Conservation (phyloP, 371 early-diverging fungal genomes). For the Haplosporangium sp. region DNA sequence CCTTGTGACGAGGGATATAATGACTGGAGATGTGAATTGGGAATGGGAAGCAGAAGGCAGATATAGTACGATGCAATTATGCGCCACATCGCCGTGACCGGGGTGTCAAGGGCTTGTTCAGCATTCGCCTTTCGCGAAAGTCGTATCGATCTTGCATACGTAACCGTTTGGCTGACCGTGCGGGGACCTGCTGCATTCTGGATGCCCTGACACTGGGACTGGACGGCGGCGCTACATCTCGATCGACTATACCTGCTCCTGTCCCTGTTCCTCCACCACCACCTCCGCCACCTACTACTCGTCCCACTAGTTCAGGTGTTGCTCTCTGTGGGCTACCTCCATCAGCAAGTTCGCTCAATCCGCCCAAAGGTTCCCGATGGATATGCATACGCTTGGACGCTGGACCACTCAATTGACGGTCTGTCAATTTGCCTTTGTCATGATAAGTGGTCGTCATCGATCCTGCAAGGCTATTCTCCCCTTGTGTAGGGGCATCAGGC, state of each 20-base stretch:
- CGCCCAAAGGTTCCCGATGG: conserved; percentile 21
- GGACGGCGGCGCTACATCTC: conserved; percentile 6
- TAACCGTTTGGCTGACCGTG: conserved; percentile 1
- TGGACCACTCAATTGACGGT: conserved; percentile 40
- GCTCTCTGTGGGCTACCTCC: neutral
- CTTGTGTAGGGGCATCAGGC: conserved; percentile 10
- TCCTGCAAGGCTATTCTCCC: neutral
- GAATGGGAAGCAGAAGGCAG: neutral
- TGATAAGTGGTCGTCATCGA: conserved; percentile 11
- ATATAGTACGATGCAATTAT: neutral
- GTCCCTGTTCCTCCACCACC: neutral
- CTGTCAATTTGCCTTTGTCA: conserved; percentile 46
- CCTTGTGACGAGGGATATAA: no score
- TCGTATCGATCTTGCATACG: conserved; percentile 34
- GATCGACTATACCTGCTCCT: neutral
- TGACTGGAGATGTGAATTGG: neutral
- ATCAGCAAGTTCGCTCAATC: neutral
- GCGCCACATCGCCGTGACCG: conserved; percentile 25
- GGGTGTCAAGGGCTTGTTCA: conserved; percentile 28
- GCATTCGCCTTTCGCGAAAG: conserved; percentile 44
- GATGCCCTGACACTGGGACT: conserved; percentile 1
- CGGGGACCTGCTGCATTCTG: conserved; percentile 1
- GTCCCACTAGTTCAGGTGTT: neutral
- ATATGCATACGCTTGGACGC: conserved; percentile 26
- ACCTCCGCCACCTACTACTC: no score